Evolutionary conservation across 2,329 filamentous ascomycete genomes (phyloP).

Genomic region (Cercospora berteroae): DNA sequence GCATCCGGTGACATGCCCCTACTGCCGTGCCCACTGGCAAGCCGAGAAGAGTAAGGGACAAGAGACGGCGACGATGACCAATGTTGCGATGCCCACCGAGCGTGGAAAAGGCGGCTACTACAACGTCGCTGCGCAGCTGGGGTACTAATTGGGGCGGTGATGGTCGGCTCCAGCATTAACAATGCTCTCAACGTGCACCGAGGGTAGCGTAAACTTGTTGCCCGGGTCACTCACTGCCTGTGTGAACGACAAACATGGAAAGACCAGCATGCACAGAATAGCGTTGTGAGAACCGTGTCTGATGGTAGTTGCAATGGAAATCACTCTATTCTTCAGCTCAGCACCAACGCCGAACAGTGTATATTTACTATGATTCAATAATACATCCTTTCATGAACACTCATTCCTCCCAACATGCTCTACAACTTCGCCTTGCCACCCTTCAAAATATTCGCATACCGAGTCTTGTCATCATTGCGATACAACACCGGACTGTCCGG

Average conservation of each 20-base stretch:
- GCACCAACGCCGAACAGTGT: background rate
- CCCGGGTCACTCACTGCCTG: background rate
- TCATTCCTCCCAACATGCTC: background rate
- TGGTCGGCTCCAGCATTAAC: background rate
- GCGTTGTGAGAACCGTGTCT: background rate
- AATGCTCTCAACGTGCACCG: background rate
- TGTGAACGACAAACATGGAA: background rate
- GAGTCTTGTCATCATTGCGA: slow-evolving; percentile 53
- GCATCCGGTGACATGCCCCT: slow-evolving; percentile 33
- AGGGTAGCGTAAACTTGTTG: background rate
- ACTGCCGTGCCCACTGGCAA: slow-evolving; percentile 34
- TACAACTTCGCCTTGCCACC: slow-evolving; percentile 13
- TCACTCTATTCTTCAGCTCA: background rate
- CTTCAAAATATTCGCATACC: slow-evolving; percentile 41
- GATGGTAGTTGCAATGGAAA: background rate
- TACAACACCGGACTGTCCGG: slow-evolving; percentile 61
- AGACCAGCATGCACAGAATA: background rate
- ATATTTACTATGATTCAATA: background rate
- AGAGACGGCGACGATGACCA: slow-evolving; percentile 22
- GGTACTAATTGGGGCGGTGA: slow-evolving; percentile 9
- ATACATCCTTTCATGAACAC: background rate
- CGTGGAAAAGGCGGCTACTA: slow-evolving; percentile 30
- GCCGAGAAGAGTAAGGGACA: slow-evolving; percentile 20
- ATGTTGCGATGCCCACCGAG: slow-evolving; percentile 20
- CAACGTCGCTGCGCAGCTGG: slow-evolving; percentile 36